Evolutionary conservation across 352 stramenopile species (phyloP).

Genomic region (Peronospora belbahrii): DNA sequence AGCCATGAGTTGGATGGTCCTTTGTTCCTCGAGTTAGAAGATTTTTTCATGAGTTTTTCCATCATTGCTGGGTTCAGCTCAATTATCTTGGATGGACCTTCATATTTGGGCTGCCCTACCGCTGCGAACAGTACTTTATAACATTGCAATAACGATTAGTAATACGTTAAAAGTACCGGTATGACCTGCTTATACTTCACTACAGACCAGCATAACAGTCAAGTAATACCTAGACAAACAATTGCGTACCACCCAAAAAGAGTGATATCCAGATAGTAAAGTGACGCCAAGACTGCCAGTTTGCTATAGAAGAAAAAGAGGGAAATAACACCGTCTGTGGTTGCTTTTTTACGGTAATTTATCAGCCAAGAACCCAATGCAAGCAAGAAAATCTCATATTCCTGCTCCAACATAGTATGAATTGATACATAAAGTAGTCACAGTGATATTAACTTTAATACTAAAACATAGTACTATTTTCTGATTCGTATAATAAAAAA

Average conservation of each 20-base stretch:
- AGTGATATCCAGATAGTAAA: conserved; percentile 60
- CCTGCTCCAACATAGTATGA: conserved; percentile 17
- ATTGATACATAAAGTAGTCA: background rate
- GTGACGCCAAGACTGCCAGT: conserved; percentile 40
- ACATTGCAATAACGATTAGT: background rate
- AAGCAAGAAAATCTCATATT: conserved; percentile 68
- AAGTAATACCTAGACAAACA: conserved; percentile 42
- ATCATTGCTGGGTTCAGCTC: conserved; percentile 38
- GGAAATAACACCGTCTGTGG: conserved; percentile 49
- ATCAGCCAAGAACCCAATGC: conserved; percentile 42
- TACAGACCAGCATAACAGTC: background rate
- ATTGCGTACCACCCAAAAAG: conserved; percentile 57
- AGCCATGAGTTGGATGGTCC: conserved; percentile 45
- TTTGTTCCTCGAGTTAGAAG: conserved; percentile 18
- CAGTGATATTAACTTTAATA: background rate
- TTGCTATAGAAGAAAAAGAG: conserved; percentile 71
- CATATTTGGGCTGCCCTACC: conserved; percentile 55
- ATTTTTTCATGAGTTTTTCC: conserved; percentile 41
- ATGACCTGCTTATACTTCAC: background rate
- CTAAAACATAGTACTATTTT: too few species aligned
- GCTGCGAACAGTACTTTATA: conserved; percentile 47
- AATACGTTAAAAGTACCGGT: background rate
- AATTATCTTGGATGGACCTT: conserved; percentile 45
- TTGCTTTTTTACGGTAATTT: conserved; percentile 77
- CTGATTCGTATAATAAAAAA: conserved; percentile 4